Evolutionary conservation across 75 land plant genomes (phyloP).

Genomic region (Picea glauca): DNA sequence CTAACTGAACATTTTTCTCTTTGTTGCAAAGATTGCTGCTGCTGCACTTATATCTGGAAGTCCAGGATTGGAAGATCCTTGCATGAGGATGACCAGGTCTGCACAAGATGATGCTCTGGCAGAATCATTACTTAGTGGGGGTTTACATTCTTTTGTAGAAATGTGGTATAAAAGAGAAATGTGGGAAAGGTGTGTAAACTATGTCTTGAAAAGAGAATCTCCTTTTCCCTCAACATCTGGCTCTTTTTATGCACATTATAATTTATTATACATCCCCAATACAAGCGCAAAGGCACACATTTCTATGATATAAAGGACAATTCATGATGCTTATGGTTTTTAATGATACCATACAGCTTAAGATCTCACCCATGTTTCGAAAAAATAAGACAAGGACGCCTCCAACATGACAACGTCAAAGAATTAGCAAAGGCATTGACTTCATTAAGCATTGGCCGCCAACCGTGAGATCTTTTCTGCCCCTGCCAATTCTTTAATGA

Average conservation of each 20-base stretch:
- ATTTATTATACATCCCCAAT: neutral
- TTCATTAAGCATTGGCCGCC: constrained; percentile 72
- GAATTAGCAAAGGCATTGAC: constrained; percentile 53
- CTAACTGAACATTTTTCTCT: constrained; percentile 6
- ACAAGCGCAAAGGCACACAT: neutral
- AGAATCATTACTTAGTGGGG: constrained; percentile 31
- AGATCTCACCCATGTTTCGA: constrained; percentile 66
- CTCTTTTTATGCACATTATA: neutral
- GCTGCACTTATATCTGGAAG: constrained; percentile 90
- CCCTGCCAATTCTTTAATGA: neutral
- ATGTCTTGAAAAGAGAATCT: neutral
- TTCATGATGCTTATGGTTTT: neutral
- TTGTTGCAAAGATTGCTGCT: constrained; percentile 49
- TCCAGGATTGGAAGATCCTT: constrained; percentile 68
- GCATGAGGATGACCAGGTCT: constrained; percentile 32
- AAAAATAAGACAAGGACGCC: constrained; percentile 34
- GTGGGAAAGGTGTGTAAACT: constrained; percentile 73
- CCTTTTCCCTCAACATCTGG: neutral
- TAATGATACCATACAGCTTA: constrained; percentile 45
- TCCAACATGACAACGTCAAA: constrained; percentile 38
- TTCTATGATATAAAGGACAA: neutral
- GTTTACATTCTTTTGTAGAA: constrained; percentile 58
- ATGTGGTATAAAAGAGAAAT: constrained; percentile 71
- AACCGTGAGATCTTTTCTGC: constrained; percentile 54
- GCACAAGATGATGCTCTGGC: constrained; percentile 71